These are phyloP conservation scores for Mortierella sp. DNA, from an alignment of 371 early-diverging fungal species.

Conservation along the genomic window DNA sequence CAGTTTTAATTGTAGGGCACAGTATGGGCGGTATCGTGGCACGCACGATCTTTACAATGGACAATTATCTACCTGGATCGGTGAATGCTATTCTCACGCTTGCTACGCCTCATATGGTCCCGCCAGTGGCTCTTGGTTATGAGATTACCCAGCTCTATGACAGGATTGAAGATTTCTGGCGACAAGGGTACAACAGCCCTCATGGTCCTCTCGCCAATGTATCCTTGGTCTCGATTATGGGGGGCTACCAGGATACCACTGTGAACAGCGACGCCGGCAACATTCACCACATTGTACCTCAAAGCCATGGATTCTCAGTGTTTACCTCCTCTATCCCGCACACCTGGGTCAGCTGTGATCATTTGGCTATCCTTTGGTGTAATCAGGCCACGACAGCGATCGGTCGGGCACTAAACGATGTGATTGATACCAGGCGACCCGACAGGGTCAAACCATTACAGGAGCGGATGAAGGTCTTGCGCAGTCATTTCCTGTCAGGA, in stretches of 20 bases:
- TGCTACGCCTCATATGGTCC: conserved; percentile 88
- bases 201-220: conserved; percentile 54
- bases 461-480: conserved; percentile 70
- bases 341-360: conserved; percentile 93
- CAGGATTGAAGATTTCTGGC: conserved; percentile 78
- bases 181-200: conserved; percentile 8
- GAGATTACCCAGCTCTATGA: conserved; percentile 76
- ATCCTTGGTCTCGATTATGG: conserved; percentile 87
- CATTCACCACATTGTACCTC: conserved; percentile 74
- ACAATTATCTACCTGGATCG: conserved; percentile 76
- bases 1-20: conserved; percentile 91
- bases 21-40: conserved; percentile 98
- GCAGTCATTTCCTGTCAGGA: conserved; percentile 65
- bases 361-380: conserved; percentile 92
- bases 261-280: conserved; percentile 84
- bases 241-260: conserved; percentile 89
- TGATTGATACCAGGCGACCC: conserved; percentile 71
- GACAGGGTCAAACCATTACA: conserved; percentile 70
- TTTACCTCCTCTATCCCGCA: conserved; percentile 82
- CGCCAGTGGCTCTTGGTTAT: conserved; percentile 84
- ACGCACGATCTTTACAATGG: conserved; percentile 75
- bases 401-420: conserved; percentile 55
- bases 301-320: conserved; percentile 80
- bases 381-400: conserved; percentile 77
- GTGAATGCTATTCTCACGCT: conserved; percentile 89